A percentile compares a stretch with the other conserved stretches of the same genome.
phyloP scores from a whole-genome alignment of 148 eudicot species.

The Chenopodium formosanum region DNA sequence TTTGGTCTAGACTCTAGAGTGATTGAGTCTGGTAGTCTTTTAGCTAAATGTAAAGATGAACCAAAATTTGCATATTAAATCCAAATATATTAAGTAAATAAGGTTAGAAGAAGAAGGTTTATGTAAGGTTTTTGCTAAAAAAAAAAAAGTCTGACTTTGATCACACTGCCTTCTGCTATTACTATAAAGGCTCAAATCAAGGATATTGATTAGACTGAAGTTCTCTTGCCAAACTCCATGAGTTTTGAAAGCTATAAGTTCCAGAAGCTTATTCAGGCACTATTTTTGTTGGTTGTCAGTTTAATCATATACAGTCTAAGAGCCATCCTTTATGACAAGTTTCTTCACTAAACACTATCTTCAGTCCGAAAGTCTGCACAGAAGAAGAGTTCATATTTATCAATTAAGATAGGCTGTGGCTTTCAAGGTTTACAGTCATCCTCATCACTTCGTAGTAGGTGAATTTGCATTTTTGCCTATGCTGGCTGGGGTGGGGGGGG shows the following conservation, averaged over 20 bases:
- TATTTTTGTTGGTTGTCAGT: neutral
- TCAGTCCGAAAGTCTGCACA: neutral
- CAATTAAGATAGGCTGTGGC: neutral
- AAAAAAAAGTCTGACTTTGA: neutral
- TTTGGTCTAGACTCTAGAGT: too few relatives aligned
- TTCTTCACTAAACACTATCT: neutral
- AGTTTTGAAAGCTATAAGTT: neutral
- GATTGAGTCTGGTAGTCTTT: too few relatives aligned
- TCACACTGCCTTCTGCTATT: neutral
- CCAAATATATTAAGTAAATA: too few relatives aligned
- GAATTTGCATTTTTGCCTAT: neutral
- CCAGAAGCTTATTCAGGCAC: neutral
- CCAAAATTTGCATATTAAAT: too few relatives aligned
- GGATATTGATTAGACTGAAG: neutral
- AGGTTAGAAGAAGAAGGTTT: too few relatives aligned
- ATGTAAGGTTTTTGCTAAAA: neutral
- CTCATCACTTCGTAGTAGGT: neutral
- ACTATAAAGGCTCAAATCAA: too few relatives aligned
- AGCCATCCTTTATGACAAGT: neutral
- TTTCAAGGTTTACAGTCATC: neutral
- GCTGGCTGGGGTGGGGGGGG: too few relatives aligned
- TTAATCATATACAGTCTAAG: neutral
- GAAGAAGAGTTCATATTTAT: neutral
- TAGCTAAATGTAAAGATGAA: too few relatives aligned
- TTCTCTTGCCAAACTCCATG: neutral